Evolutionary conservation across 495 filamentous ascomycete genomes (phyloP).

Genomic region (Cetradonia linearis): DNA sequence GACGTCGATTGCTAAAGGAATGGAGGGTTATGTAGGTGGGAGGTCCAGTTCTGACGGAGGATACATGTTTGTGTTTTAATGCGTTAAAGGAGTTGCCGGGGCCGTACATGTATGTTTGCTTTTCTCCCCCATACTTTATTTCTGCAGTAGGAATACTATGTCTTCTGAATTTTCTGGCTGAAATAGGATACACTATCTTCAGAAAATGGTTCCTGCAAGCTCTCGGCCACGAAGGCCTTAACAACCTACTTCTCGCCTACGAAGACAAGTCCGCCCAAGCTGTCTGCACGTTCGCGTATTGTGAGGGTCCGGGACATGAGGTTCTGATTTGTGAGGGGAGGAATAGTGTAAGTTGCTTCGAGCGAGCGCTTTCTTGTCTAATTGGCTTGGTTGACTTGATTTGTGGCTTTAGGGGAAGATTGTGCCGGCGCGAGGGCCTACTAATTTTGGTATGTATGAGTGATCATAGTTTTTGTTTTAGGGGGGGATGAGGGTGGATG

Average conservation of each 20-base stretch:
- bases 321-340: conserved; percentile 85
- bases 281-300: conserved; percentile 94
- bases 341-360: conserved; percentile 41
- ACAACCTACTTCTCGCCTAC: conserved; percentile 84
- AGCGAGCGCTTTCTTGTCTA: rapidly evolving
- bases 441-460: conserved; percentile 61
- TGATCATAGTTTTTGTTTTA: background rate
- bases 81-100: conserved; percentile 85
- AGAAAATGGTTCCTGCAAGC: conserved; percentile 89
- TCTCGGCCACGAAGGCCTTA: conserved; percentile 73
- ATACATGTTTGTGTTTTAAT: conserved; percentile 88
- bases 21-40: conserved; percentile 42
- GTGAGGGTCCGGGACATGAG: conserved; percentile 70
- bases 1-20: background rate
- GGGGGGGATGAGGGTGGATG: background rate
- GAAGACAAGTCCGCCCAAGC: conserved; percentile 83
- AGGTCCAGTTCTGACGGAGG: conserved; percentile 89
- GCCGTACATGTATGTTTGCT: conserved; percentile 71
- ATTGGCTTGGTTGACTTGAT: background rate
- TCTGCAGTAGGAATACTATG: conserved; percentile 49
- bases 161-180: background rate
- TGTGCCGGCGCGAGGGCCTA: conserved; percentile 62
- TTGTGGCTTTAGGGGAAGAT: conserved; percentile 49
- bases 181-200: background rate
- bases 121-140: background rate